Evolutionary conservation across 2,329 filamentous ascomycete genomes (phyloP).

Genomic region (Camptophora hylomeconis): DNA sequence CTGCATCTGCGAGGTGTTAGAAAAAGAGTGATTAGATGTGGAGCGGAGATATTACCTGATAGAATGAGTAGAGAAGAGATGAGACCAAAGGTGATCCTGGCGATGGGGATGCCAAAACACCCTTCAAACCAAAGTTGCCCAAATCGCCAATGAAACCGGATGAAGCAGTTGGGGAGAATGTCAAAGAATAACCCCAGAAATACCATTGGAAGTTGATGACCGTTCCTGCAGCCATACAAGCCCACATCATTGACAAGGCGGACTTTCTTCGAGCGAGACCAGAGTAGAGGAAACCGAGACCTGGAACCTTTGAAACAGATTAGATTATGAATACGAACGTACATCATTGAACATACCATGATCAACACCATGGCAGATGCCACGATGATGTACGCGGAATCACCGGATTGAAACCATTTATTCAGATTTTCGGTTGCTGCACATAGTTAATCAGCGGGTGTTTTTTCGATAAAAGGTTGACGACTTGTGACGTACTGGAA

Average conservation of each 20-base stretch:
- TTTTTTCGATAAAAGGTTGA: constrained; percentile 4
- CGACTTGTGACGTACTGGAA: constrained; percentile 56
- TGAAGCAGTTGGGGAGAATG: constrained; percentile 68
- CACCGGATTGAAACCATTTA: constrained; percentile 86
- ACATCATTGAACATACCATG: neutral
- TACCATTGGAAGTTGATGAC: constrained; percentile 98
- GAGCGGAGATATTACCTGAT: constrained; percentile 51
- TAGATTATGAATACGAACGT: neutral
- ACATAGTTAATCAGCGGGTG: constrained; percentile 1
- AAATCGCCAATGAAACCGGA: constrained; percentile 90
- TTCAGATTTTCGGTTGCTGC: constrained; percentile 77
- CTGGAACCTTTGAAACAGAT: constrained; percentile 98
- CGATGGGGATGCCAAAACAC: constrained; percentile 71
- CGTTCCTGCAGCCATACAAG: constrained; percentile 84
- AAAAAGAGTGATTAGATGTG: neutral
- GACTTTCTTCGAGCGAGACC: constrained; percentile 96
- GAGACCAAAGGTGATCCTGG: constrained; percentile 80
- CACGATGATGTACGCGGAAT: constrained; percentile 87
- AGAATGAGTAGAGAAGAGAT: constrained; percentile 84
- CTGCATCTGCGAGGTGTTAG: constrained; percentile 57
- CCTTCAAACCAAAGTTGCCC: constrained; percentile 75
- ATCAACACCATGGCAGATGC: constrained; percentile 79
- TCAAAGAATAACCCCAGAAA: constrained; percentile 96
- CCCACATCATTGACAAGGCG: constrained; percentile 92
- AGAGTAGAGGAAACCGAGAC: constrained; percentile 94